phyloP scores from a whole-genome alignment of 1,284 basidiomycete species.

The Apiotrichum laibachii region DNA sequence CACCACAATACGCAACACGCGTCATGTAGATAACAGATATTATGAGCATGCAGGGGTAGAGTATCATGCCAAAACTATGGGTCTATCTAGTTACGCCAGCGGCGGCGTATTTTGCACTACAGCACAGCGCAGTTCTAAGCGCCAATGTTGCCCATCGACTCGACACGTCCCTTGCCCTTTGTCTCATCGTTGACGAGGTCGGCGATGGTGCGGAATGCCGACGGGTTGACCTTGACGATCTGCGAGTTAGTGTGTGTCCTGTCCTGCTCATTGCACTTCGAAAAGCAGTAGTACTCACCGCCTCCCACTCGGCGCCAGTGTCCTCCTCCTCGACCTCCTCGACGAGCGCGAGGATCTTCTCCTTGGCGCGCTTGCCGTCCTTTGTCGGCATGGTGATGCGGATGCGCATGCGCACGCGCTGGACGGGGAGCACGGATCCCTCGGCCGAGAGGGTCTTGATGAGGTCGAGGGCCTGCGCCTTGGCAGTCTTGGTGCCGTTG shows the following conservation, averaged over 20 bases:
- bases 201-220: slow-evolving; percentile 82
- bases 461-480: slow-evolving; percentile 90
- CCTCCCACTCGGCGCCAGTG: slow-evolving; percentile 75
- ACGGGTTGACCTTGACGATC: slow-evolving; percentile 89
- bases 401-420: slow-evolving; percentile 88
- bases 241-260: slow-evolving; percentile 45
- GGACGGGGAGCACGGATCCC: slow-evolving; percentile 73
- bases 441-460: slow-evolving; percentile 71
- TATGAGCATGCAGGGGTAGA: no score
- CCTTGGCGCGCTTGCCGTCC: slow-evolving; percentile 70
- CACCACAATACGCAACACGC: not conserved
- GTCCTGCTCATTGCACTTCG: not conserved
- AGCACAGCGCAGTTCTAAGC: slow-evolving; percentile 10
- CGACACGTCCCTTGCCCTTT: slow-evolving; percentile 80
- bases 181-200: slow-evolving; percentile 80
- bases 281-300: slow-evolving; percentile 59
- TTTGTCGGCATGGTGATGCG: slow-evolving; percentile 73
- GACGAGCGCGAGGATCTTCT: slow-evolving; percentile 68
- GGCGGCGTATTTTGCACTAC: not conserved
- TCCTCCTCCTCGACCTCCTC: slow-evolving; percentile 86
- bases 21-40: not conserved
- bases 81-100: no score
- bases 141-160: slow-evolving; percentile 58
- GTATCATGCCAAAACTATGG: not conserved
- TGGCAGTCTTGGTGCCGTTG: slow-evolving; percentile 82